Conservation (phyloP, 2,329 filamentous ascomycete species). For the Neospermospora avenae region DNA sequence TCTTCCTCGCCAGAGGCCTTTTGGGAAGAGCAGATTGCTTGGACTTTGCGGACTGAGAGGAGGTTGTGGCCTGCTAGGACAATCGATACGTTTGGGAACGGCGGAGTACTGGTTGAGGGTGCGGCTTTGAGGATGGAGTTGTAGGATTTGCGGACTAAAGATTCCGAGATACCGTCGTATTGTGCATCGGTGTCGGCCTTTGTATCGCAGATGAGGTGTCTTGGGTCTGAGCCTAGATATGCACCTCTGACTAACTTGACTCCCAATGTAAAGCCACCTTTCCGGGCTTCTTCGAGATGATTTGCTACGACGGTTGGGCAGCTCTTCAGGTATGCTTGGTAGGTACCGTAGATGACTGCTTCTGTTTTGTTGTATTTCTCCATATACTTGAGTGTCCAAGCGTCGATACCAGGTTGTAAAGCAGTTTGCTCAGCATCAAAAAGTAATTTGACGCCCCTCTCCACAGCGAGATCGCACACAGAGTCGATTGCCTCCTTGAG, state of each 20-base stretch:
- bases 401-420: constrained; percentile 75
- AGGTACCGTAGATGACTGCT: constrained; percentile 76
- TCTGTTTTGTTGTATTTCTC: constrained; percentile 67
- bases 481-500: constrained; percentile 69
- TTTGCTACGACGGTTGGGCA: constrained; percentile 52
- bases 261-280: constrained; percentile 63
- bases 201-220: constrained; percentile 67
- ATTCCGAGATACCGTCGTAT: constrained; percentile 69
- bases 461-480: constrained; percentile 69
- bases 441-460: constrained; percentile 68
- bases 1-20: constrained; percentile 37
- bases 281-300: constrained; percentile 57
- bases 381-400: constrained; percentile 76
- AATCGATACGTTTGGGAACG: constrained; percentile 57
- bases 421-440: constrained; percentile 84
- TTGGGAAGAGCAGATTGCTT: constrained; percentile 46
- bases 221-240: constrained; percentile 67
- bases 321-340: constrained; percentile 72
- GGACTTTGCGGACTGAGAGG: constrained; percentile 60
- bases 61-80: constrained; percentile 84
- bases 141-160: constrained; percentile 64
- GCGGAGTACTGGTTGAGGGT: constrained; percentile 34
- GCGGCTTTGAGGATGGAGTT: constrained; percentile 47
- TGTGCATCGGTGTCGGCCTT: constrained; percentile 67
- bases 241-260: constrained; percentile 75